A percentile compares a stretch with the other conserved stretches of the same genome.
Conservation (phyloP, 2,329 filamentous ascomycete species). For the Pestalotiopsis sp. region DNA sequence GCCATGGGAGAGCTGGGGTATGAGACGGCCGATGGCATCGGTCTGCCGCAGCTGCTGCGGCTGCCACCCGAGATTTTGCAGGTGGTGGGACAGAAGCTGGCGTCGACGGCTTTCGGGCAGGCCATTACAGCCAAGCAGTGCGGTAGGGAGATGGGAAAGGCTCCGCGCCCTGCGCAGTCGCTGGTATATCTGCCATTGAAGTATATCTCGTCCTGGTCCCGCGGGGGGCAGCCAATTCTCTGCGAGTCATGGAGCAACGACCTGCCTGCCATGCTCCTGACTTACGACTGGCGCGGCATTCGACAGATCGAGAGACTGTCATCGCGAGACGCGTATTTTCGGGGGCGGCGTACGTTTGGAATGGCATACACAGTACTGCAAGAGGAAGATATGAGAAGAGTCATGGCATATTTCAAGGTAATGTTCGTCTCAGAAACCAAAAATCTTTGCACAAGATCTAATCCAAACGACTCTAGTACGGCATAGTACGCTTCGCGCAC, state of each 20-base stretch:
- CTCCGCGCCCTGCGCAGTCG: neutral
- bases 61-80: slow-evolving; percentile 6
- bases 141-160: neutral
- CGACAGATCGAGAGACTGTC: slow-evolving; percentile 1
- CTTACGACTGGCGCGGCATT: slow-evolving; percentile 4
- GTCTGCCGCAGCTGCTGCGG: neutral
- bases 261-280: neutral
- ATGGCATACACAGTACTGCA: neutral
- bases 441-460: neutral
- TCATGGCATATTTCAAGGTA: slow-evolving; percentile 10
- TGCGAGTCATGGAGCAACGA: neutral
- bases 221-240: neutral
- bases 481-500: neutral
- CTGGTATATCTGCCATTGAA: neutral
- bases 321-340: neutral
- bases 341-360: neutral
- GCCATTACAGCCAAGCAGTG: neutral
- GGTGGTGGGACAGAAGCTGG: neutral
- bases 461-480: neutral
- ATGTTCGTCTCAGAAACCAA: neutral
- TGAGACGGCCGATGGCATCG: neutral
- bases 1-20: neutral
- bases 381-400: neutral
- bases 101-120: neutral
- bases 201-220: neutral